phyloP scores from a whole-genome alignment of 2,329 filamentous ascomycete species.

The Trichoderma atroviride region DNA sequence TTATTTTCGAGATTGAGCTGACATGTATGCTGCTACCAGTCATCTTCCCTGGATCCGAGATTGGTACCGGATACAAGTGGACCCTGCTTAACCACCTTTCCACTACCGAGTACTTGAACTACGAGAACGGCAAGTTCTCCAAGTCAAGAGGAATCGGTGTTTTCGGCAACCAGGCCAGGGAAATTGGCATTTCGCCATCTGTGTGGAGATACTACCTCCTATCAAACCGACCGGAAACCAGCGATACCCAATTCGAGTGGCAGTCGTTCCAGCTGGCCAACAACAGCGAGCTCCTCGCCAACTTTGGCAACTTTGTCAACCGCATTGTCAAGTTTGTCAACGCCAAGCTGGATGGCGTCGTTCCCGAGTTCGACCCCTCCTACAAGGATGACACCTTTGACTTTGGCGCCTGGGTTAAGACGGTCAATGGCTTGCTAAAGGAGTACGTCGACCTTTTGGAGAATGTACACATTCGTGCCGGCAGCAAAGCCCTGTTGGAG shows the following conservation, averaged over 20 bases:
- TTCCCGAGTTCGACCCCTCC: conserved; percentile 63
- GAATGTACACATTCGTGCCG: conserved; percentile 69
- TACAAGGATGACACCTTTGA: conserved; percentile 59
- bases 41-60: conserved; percentile 85
- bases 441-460: conserved; percentile 71
- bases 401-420: conserved; percentile 32
- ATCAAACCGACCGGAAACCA: conserved; percentile 79
- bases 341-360: conserved; percentile 70
- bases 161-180: conserved; percentile 85
- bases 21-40: background rate
- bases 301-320: conserved; percentile 75
- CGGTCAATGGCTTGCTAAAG: conserved; percentile 61
- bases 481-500: conserved; percentile 65
- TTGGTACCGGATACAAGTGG: conserved; percentile 84
- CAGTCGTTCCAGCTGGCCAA: conserved; percentile 78
- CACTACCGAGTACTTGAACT: conserved; percentile 85
- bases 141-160: conserved; percentile 89
- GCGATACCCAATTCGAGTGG: conserved; percentile 91
- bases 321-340: conserved; percentile 75
- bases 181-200: conserved; percentile 80
- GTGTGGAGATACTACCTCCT: conserved; percentile 95
- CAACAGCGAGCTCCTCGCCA: conserved; percentile 84
- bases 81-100: conserved; percentile 87
- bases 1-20: background rate
- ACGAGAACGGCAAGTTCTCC: conserved; percentile 88